A percentile compares a stretch with the other conserved stretches of the same genome.
Evolutionary conservation across 2,329 filamentous ascomycete genomes (phyloP).

Genomic region (Ophiostoma sp.): DNA sequence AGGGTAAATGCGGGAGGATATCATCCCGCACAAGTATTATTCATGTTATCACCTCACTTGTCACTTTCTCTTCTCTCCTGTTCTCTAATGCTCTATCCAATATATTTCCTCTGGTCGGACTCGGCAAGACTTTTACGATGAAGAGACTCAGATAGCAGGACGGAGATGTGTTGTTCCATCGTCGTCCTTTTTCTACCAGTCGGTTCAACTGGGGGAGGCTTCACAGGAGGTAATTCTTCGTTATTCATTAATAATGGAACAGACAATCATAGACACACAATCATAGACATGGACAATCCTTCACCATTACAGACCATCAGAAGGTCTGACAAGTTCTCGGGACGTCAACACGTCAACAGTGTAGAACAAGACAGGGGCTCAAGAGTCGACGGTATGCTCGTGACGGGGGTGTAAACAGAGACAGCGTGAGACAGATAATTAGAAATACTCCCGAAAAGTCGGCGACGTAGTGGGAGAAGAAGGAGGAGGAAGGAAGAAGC

Average conservation of each 20-base stretch:
- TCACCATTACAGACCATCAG: conserved; percentile 4
- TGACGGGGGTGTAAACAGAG: background rate
- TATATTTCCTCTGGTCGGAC: background rate
- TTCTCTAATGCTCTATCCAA: too few species aligned
- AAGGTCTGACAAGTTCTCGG: conserved; percentile 12
- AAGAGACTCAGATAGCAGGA: background rate
- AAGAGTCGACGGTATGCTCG: background rate
- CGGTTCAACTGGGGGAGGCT: background rate
- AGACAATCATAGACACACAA: background rate
- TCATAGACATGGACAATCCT: background rate
- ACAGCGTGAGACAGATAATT: background rate
- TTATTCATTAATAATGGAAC: too few species aligned
- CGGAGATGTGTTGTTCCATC: conserved; percentile 4
- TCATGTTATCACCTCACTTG: too few species aligned
- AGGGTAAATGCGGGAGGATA: background rate
- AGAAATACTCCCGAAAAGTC: background rate
- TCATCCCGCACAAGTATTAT: background rate
- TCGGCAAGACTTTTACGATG: background rate
- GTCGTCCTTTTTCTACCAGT: background rate
- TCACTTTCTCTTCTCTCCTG: too few species aligned
- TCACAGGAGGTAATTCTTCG: background rate
- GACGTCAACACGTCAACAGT: background rate
- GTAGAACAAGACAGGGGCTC: background rate
- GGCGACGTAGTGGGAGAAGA: background rate
- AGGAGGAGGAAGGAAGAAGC: background rate